Conservation (phyloP, 2,329 filamentous ascomycete species). For the Triangularia verruculosa region DNA sequence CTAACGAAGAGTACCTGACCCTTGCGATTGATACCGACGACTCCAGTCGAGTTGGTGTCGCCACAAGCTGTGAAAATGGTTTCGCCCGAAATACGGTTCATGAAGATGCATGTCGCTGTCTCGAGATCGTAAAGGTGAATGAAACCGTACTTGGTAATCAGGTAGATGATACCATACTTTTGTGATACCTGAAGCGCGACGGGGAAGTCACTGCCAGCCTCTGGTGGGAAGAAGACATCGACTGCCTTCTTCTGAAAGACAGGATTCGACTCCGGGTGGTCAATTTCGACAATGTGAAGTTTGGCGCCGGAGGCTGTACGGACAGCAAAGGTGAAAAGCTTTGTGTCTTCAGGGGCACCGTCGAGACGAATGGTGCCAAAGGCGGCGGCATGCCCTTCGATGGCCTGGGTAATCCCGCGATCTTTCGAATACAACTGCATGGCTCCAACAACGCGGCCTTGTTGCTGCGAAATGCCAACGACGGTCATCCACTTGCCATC, state of each 20-base stretch:
- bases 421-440: slow-evolving; percentile 98
- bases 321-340: slow-evolving; percentile 95
- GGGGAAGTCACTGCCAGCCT: slow-evolving; percentile 95
- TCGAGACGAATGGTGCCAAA: slow-evolving; percentile 89
- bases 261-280: slow-evolving; percentile 86
- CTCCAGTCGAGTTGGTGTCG: slow-evolving; percentile 79
- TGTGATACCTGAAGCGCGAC: slow-evolving; percentile 96
- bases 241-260: slow-evolving; percentile 93
- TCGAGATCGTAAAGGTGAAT: slow-evolving; percentile 98
- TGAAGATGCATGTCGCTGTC: slow-evolving; percentile 92
- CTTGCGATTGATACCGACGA: slow-evolving; percentile 95
- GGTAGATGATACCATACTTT: slow-evolving; percentile 94
- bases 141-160: slow-evolving; percentile 98
- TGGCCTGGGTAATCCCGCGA: slow-evolving; percentile 93
- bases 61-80: slow-evolving; percentile 94
- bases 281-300: slow-evolving; percentile 95
- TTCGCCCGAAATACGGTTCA: slow-evolving; percentile 99
- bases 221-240: slow-evolving; percentile 94
- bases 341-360: slow-evolving; percentile 84
- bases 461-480: slow-evolving; percentile 90
- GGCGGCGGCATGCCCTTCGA: slow-evolving; percentile 93
- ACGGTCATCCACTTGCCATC: slow-evolving; percentile 99
- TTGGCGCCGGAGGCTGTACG: slow-evolving; percentile 87
- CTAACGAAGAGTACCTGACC: slow-evolving; percentile 94
- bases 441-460: slow-evolving; percentile 88